Conservation (phyloP, 1,139 yeast species). For the Kodamaea arcana region DNA sequence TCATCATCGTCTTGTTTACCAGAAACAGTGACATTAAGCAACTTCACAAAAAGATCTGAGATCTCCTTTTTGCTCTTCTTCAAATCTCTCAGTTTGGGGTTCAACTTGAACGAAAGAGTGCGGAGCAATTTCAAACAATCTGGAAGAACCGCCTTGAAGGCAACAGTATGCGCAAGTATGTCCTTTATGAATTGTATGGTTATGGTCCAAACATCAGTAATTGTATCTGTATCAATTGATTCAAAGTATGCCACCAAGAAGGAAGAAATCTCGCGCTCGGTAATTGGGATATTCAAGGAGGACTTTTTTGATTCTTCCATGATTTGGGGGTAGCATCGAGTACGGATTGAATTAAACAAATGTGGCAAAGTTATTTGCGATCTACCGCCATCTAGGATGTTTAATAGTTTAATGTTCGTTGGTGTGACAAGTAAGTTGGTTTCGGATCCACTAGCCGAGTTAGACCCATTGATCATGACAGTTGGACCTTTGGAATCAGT, state of each 20-base stretch:
- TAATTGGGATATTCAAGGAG: conserved; percentile 39
- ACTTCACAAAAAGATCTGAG: conserved; percentile 56
- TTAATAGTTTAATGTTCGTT: conserved; percentile 48
- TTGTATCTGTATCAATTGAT: conserved; percentile 67
- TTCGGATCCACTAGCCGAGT: conserved; percentile 3
- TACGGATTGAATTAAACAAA: conserved; percentile 51
- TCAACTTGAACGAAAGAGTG: conserved; percentile 52
- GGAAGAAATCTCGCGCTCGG: conserved; percentile 38
- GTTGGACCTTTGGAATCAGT: not conserved
- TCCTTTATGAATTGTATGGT: conserved; percentile 59
- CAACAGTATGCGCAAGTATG: conserved; percentile 42
- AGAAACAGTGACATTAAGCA: conserved; percentile 36
- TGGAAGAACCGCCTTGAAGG: conserved; percentile 50
- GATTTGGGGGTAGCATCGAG: conserved; percentile 30
- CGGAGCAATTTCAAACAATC: conserved; percentile 49
- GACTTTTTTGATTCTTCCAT: conserved; percentile 36
- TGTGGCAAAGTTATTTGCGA: conserved; percentile 73
- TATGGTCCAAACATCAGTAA: conserved; percentile 70
- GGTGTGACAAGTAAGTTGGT: conserved; percentile 3
- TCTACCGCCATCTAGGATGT: conserved; percentile 80
- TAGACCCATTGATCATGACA: not conserved
- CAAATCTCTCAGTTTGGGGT: conserved; percentile 59
- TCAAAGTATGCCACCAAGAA: conserved; percentile 59
- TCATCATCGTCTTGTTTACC: conserved; percentile 12
- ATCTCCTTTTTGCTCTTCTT: conserved; percentile 62